Conservation (phyloP, 2,329 filamentous ascomycete genomes). For the Metarhizium humberi region DNA sequence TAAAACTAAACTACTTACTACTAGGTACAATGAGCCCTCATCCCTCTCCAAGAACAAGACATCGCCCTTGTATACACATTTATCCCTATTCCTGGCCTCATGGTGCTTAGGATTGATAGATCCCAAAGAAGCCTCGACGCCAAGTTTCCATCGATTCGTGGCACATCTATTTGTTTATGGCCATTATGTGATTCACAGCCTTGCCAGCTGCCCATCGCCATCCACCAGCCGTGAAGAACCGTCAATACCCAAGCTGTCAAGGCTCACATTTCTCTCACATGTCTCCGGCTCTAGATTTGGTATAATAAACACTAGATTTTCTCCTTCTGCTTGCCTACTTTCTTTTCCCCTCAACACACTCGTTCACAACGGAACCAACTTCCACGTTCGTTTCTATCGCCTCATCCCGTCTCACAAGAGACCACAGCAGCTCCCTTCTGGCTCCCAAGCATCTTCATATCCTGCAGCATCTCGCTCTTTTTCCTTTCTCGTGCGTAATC, state of each 20-base stretch:
- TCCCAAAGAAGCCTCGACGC: too few species aligned
- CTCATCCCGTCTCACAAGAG: background rate
- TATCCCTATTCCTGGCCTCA: background rate
- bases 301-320: background rate
- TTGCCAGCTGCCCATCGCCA: background rate
- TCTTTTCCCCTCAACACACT: slow-evolving; percentile 1
- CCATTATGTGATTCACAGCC: background rate
- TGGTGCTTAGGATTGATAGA: background rate
- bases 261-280: background rate
- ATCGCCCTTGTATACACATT: background rate
- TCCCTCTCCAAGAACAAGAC: background rate
- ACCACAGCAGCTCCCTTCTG: background rate
- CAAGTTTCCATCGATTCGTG: background rate
- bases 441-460: background rate
- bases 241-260: background rate
- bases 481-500: background rate
- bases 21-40: background rate
- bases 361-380: background rate
- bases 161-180: background rate
- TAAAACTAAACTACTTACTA: too few species aligned
- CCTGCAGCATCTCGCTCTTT: background rate
- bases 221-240: background rate
- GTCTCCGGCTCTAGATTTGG: background rate
- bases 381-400: slow-evolving; percentile 4
- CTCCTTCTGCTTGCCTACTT: background rate